Evolutionary conservation across 768 basidiomycete genomes (phyloP), one percentile per base, ranked within the genome.

Genomic region (Botryobasidium botryosum): DNA sequence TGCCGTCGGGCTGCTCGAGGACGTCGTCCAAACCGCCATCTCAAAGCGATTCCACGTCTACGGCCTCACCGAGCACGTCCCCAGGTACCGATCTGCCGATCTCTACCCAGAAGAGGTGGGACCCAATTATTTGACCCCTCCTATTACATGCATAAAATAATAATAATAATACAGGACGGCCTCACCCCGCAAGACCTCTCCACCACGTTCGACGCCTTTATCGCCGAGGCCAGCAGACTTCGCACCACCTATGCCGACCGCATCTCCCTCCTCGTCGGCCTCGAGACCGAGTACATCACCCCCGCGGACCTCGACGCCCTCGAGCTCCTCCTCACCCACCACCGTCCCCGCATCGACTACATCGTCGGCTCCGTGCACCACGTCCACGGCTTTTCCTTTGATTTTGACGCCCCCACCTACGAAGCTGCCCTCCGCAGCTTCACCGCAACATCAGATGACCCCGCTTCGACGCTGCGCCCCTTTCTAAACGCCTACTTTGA

Each of bases 21-120:
- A 84, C 3, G 79, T 90, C 13, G 80, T 94, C 3, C 57, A 66
- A 15, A 79, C 80, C 52, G 91, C 92, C 28, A 79, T 92, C 46
- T 58, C 63, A 5, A 72, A 80, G 58, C 72, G 77, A 0, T 97
- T 97, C 57, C 64, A 71, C 47, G 66, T 81, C 1, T 97, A 78
- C 56, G 88, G 91, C 1, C 64, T 97, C 47, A 84, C 79, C 3
- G 94, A 97, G 62, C 94, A 97, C 60, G 80, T 80, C 42, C 92
- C 94, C 23, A 75, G 92, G 23, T 92, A 90, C 62, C 70, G 86
- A 46, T 46, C 53, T 2, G 59, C 69, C 27, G 90, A 99, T 58
- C 64, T 97, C 24, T 97, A 94, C 59, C 91, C 92, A 17, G 94
- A 97, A 66, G 94, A 99, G 75, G 90, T 91, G 57, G 54, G 64